A percentile compares a stretch with the other conserved stretches of the same genome.
These are phyloP conservation scores for Fusarium tricinctum DNA, from an alignment of 2,329 filamentous ascomycete genomes.

Conservation along the genomic window DNA sequence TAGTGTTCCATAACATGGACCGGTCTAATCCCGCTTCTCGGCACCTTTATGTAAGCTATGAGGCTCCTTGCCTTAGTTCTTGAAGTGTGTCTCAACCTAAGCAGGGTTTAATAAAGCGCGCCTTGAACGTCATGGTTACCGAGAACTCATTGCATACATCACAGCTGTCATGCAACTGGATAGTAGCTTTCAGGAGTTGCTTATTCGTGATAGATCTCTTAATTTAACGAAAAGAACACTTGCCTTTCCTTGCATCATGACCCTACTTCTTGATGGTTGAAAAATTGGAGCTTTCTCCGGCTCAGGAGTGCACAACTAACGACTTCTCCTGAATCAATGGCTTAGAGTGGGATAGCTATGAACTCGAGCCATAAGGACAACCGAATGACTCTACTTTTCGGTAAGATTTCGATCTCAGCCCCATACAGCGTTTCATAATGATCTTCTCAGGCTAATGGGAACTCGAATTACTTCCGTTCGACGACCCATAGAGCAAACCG, in stretches of 20 bases:
- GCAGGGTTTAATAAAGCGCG: background rate
- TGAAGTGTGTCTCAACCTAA: background rate
- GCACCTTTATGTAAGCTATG: background rate
- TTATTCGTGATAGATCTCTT: background rate
- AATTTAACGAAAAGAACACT: background rate
- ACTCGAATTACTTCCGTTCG: no score
- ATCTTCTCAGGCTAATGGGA: no score
- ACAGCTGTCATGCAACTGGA: background rate
- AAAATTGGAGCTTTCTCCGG: background rate
- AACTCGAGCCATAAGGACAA: no score
- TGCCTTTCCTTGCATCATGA: slow-evolving; percentile 1
- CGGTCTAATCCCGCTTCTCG: background rate
- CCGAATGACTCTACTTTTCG: no score
- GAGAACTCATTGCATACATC: no score
- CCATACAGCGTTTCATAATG: no score
- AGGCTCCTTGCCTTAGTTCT: background rate
- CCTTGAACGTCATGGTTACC: no score
- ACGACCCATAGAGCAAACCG: no score
- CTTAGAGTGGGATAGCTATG: no score
- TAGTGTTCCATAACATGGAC: background rate
- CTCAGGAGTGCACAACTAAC: background rate
- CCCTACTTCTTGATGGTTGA: background rate
- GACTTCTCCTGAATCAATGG: background rate
- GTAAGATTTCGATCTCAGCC: no score
- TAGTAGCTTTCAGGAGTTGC: background rate